Base-by-base conservation (phyloP, 1,284 basidiomycete genomes). In the Serendipita sp. region DNA sequence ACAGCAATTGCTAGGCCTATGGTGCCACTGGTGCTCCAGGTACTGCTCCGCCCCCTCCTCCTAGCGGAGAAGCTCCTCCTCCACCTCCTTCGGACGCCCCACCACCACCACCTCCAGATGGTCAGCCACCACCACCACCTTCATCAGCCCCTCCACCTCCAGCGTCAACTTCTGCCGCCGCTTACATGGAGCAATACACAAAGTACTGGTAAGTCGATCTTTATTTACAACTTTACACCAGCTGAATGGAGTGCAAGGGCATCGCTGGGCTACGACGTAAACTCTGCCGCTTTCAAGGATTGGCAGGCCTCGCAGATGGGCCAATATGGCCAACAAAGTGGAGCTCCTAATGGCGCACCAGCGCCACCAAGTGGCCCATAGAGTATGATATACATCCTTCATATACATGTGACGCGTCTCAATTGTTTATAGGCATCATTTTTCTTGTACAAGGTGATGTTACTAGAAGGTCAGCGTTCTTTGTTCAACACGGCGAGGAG, bases 181-280 rank as follows among this genome's bases (percentile, higher is more conserved):
- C 81, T 45, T 88, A 58, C 32, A 58, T 58, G 53, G 53, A 58
- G 34, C 53, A 58, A 29, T 58, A 58, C n/a, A 58, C 53, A 2
- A 58, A 58, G 32, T 58, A 88, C 70, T 88, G 86, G 86, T 87
- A 67, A 50, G 78, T 72, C 29, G 50, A 15, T 34, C 44, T 17
- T 35, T 35, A 41, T 60, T 34, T 60, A 5, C 45, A 12, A 30
- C 55, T n/a, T 49, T n/a, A 49, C 17, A 49, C 22, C 22, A 61
- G 49, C 63, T 63, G 26, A 34, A 43, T 62, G 22, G 60, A 42
- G 60, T 41, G 64, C 42, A 67, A 90, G 88, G 87, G 87, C 90
- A 64, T 84, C 87, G 13, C 91, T 91, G 71, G 91, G 91, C 6
- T 93, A 93, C 73, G 90, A 93, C 70, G 87, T 93, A 67, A 91